Percentiles rank a stretch among this genome's conserved stretches.
These are phyloP conservation scores for Gymnopilus junonius DNA, from an alignment of 768 basidiomycete species.

Conservation along the genomic window DNA sequence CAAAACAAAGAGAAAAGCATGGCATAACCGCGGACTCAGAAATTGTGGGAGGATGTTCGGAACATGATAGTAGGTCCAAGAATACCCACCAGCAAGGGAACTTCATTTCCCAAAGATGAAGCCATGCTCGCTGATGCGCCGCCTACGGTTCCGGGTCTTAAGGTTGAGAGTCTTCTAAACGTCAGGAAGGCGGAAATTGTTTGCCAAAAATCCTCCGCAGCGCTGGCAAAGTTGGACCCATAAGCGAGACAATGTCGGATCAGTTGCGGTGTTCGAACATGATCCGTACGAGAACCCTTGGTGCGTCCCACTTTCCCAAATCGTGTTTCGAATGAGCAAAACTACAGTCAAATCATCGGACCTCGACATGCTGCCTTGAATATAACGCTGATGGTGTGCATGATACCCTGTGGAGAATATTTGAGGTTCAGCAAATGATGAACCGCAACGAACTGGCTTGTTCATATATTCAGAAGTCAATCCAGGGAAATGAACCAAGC, in stretches of 20 bases:
- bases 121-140: background rate
- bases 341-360: background rate
- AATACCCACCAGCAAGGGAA: background rate
- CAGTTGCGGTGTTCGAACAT: background rate
- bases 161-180: background rate
- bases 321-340: background rate
- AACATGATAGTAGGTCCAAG: background rate
- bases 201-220: background rate
- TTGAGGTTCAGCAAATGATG: background rate
- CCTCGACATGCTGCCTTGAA: too few relatives aligned
- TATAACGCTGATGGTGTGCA: background rate
- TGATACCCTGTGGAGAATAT: background rate
- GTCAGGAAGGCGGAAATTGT: background rate
- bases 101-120: background rate
- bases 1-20: background rate
- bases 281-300: background rate
- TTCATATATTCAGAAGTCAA: background rate
- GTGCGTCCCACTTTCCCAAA: background rate
- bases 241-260: background rate
- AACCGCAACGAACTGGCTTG: background rate
- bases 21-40: background rate
- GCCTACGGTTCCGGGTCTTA: slow-evolving; percentile 3
- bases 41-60: background rate
- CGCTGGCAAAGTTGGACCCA: background rate
- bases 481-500: background rate